Base-by-base conservation (phyloP, 2,329 filamentous ascomycete genomes). In the Fulvia fulva region DNA sequence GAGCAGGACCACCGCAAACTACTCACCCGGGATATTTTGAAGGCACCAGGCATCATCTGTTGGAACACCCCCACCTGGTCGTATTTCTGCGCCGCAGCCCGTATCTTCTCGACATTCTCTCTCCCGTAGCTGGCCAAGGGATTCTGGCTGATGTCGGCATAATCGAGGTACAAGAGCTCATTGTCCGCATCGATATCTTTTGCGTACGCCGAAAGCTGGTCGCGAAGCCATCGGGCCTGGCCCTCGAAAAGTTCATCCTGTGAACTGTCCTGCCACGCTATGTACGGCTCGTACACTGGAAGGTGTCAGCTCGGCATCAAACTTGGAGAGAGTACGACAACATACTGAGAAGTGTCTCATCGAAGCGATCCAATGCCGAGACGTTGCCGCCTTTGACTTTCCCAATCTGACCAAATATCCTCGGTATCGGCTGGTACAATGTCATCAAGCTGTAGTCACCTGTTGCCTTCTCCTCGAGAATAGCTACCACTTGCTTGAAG, bases 301-400 rank as follows among this genome's bases (percentile, higher is more conserved):
- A 34, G 1, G 16, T 11, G n/a, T 52, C 28, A 52, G 50, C n/a
- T 5, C 12, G 16, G n/a, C 8, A 9, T 9, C 14, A 11, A 8
- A n/a, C 9, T n/a, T 21, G n/a, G n/a, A 41, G 11, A 2, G 19
- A 11, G 12, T 6, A 16, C 12, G 16, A 26, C 21, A 22, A 53
- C 51, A n/a, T 44, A 53, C 51, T 55, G 46, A 63, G 58, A 8
- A 63, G 53, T 1, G 63, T 66, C 4, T 63, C 56, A 23, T 74
- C 62, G 2, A 53, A 59, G 70, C 76, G 76, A 55, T 69, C 62
- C 3, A 76, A 64, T 3, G 73, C 74, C 0, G 76, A 65, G 0
- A 73, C 63, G 54, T 76, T 76, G 11, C 61, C 59, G 16, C 61
- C 61, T 46, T 58, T 58, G n/a, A 55, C 53, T 7, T 70, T 70